Conservation (phyloP, 2,329 filamentous ascomycete species). For the Aureobasidium sp. region DNA sequence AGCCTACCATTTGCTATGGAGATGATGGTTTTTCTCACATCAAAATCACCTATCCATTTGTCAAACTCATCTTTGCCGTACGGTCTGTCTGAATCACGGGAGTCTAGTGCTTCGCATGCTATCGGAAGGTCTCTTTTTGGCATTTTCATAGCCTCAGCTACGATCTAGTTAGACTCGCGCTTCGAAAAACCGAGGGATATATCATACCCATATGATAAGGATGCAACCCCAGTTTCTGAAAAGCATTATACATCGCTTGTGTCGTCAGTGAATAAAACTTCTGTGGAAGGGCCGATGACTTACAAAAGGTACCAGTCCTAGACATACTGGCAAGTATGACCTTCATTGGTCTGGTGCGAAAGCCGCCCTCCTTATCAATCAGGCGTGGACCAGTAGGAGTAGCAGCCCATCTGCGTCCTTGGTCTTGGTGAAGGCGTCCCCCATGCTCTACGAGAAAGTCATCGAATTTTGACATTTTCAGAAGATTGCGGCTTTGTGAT, state of each 20-base stretch:
- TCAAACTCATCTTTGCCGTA: slow-evolving; percentile 21
- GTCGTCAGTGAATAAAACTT: not conserved
- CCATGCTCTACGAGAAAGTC: not conserved
- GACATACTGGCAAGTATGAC: slow-evolving; percentile 23
- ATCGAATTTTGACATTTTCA: not conserved
- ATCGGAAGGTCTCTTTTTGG: slow-evolving; percentile 19
- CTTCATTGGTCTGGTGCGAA: slow-evolving; percentile 21
- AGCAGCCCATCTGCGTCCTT: not conserved
- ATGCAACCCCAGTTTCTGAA: not conserved
- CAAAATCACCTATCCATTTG: slow-evolving; percentile 18
- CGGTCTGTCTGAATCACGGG: slow-evolving; percentile 18
- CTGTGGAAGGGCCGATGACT: not conserved
- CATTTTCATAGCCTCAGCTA: slow-evolving; percentile 18
- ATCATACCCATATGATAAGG: slow-evolving; percentile 21
- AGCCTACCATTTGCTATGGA: not conserved
- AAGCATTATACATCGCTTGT: not conserved
- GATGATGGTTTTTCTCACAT: not conserved
- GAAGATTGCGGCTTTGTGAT: no score
- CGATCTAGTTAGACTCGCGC: not conserved
- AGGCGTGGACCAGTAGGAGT: not conserved
- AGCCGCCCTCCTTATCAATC: slow-evolving; percentile 7
- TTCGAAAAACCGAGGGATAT: not conserved
- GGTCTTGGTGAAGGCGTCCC: not conserved
- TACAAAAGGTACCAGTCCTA: slow-evolving; percentile 24
- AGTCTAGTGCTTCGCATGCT: slow-evolving; percentile 20